Evolutionary conservation across 1,284 basidiomycete genomes (phyloP).

Genomic region (Moesziomyces antarcticus): DNA sequence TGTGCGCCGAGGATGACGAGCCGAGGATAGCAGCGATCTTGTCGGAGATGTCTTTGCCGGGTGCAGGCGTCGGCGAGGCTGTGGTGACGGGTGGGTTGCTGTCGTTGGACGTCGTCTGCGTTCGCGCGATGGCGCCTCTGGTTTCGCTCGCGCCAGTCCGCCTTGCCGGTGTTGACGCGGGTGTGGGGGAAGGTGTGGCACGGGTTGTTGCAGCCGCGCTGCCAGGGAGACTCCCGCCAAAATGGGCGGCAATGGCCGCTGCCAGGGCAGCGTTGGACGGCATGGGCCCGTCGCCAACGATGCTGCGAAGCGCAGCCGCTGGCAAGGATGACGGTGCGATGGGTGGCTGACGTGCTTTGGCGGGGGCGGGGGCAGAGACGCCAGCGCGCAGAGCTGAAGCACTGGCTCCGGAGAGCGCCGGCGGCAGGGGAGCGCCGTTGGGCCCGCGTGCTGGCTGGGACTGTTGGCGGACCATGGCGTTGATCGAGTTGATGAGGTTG

Average conservation of each 20-base stretch:
- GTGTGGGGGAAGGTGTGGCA: neutral
- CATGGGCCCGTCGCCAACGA: constrained; percentile 48
- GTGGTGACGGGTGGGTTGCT: constrained; percentile 8
- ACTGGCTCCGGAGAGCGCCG: constrained; percentile 11
- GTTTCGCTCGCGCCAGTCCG: neutral
- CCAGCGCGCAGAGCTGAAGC: constrained; percentile 3
- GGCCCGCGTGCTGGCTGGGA: constrained; percentile 40
- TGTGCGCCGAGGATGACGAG: constrained; percentile 29
- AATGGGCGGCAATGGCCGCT: constrained; percentile 46
- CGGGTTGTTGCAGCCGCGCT: constrained; percentile 16
- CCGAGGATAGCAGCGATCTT: constrained; percentile 48
- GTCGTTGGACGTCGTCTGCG: constrained; percentile 1
- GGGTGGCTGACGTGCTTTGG: constrained; percentile 11
- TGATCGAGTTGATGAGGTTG: constrained; percentile 42
- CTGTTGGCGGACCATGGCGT: constrained; percentile 40
- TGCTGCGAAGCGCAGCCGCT: constrained; percentile 33
- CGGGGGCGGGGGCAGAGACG: neutral
- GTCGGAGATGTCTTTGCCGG: constrained; percentile 41
- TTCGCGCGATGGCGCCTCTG: neutral
- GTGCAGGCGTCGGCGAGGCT: neutral
- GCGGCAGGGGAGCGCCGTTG: constrained; percentile 41
- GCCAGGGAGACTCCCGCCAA: constrained; percentile 36
- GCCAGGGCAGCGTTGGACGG: constrained; percentile 47
- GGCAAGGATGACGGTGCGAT: constrained; percentile 16
- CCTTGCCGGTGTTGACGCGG: constrained; percentile 3